Evolutionary conservation across 2,329 filamentous ascomycete genomes (phyloP).

Genomic region (Penicillium sp.): DNA sequence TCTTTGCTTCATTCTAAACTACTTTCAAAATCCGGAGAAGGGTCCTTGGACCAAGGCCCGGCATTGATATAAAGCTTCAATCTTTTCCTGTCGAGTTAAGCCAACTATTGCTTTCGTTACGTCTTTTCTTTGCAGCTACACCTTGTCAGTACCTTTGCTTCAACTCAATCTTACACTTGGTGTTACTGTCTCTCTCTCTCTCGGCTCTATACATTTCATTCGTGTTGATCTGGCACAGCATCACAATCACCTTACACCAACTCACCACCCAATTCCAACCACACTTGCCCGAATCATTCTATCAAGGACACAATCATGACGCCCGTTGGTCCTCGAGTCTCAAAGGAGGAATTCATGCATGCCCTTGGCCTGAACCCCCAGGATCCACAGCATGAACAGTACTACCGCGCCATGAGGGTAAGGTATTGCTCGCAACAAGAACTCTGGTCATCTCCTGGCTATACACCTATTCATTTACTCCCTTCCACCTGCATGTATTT

Average conservation of each 20-base stretch:
- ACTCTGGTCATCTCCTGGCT: neutral
- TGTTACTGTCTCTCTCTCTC: neutral
- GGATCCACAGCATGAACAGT: slow-evolving; percentile 46
- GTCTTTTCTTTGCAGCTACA: neutral
- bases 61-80: slow-evolving; percentile 3
- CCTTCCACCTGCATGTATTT: neutral
- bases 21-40: slow-evolving; percentile 1
- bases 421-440: slow-evolving; percentile 3
- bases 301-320: slow-evolving; percentile 24
- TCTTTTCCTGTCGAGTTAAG: neutral
- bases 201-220: neutral
- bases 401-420: slow-evolving; percentile 50
- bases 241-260: slow-evolving; percentile 1
- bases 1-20: slow-evolving; percentile 4
- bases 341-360: slow-evolving; percentile 51
- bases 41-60: neutral
- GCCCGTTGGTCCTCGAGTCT: slow-evolving; percentile 45
- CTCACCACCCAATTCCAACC: neutral
- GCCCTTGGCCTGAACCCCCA: slow-evolving; percentile 44
- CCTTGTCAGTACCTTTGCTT: neutral
- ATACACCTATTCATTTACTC: neutral
- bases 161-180: neutral
- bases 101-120: neutral
- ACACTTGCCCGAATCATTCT: neutral
- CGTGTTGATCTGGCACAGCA: neutral